Evolutionary conservation across 169 alveolate species (phyloP).

Genomic region (Eimeria acervulina): DNA sequence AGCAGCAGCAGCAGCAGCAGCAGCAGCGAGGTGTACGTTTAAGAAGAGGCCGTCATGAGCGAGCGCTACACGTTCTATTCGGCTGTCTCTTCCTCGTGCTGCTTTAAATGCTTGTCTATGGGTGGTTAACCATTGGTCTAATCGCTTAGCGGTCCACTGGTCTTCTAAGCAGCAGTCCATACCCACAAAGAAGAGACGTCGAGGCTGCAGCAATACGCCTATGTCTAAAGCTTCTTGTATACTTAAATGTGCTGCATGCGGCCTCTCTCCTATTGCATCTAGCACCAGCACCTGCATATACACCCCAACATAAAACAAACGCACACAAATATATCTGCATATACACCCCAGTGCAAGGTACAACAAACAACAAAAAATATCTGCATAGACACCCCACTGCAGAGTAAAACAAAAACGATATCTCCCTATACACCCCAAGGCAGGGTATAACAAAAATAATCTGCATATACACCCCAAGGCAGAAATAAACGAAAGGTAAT

Average conservation of each 20-base stretch:
- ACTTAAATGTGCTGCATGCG: constrained; percentile 65
- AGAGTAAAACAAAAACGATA: no score
- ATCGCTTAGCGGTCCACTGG: constrained; percentile 20
- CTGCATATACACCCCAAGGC: no score
- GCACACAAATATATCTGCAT: no score
- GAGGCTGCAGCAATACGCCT: constrained; percentile 83
- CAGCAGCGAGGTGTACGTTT: background rate
- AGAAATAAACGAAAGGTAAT: no score
- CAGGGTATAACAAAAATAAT: no score
- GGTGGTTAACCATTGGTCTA: constrained; percentile 48
- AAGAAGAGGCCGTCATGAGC: constrained; percentile 70
- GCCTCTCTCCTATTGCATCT: constrained; percentile 48
- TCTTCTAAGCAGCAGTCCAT: constrained; percentile 83
- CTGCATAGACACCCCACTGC: no score
- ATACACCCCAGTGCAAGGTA: no score
- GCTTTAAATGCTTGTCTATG: background rate
- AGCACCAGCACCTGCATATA: constrained; percentile 57
- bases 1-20: background rate
- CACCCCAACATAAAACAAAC: background rate
- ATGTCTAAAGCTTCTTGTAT: constrained; percentile 75
- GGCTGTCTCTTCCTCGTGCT: background rate
- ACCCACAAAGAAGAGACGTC: constrained; percentile 72
- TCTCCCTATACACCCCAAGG: no score
- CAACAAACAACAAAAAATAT: no score
- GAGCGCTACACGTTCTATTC: constrained; percentile 3